Evolutionary conservation across 2,329 filamentous ascomycete genomes (phyloP).

Genomic region (Emergomyces orientalis): DNA sequence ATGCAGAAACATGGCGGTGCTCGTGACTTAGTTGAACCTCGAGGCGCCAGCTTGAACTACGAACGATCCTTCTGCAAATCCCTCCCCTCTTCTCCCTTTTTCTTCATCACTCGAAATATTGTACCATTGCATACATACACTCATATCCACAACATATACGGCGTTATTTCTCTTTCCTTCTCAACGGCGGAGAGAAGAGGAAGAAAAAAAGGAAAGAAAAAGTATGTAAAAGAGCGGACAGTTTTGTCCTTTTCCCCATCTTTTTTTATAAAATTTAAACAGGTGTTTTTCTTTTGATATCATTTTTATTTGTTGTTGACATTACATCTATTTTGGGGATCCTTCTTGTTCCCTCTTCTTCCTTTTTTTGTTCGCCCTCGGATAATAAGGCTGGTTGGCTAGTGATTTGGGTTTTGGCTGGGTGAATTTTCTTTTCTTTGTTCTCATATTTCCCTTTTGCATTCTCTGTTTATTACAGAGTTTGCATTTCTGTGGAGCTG

Average conservation of each 20-base stretch:
- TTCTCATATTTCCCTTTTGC: background rate
- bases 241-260: constrained; percentile 7
- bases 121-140: background rate
- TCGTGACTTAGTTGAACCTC: background rate
- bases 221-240: background rate
- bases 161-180: background rate
- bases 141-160: background rate
- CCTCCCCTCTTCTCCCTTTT: background rate
- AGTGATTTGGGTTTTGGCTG: background rate
- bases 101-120: background rate
- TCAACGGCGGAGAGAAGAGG: too few relatives aligned
- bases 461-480: background rate
- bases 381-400: background rate
- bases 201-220: background rate
- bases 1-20: too few relatives aligned
- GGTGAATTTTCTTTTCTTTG: background rate
- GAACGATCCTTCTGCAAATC: background rate
- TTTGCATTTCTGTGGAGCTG: background rate
- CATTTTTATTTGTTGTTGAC: background rate
- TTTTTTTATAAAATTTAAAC: constrained; percentile 18
- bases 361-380: background rate
- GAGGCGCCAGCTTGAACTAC: background rate
- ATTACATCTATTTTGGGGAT: background rate
- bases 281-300: background rate
- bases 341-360: background rate